Percentiles rank a stretch among this genome's conserved stretches.
These are phyloP conservation scores for Plicaturopsis crispa DNA, from an alignment of 768 basidiomycete genomes.

Conservation along the genomic window DNA sequence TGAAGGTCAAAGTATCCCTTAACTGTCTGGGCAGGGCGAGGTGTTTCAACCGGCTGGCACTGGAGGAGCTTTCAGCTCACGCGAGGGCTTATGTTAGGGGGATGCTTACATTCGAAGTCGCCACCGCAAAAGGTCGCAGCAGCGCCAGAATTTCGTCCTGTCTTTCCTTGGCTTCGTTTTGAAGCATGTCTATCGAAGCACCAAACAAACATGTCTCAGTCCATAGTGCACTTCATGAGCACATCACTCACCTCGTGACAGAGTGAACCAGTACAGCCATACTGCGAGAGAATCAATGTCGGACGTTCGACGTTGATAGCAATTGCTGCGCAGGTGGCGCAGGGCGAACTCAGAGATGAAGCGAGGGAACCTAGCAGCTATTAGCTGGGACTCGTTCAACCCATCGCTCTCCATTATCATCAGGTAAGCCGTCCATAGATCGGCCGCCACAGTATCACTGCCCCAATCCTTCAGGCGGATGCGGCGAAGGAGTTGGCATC, in stretches of 20 bases:
- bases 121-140: conserved; percentile 32
- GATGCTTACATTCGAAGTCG: conserved; percentile 19
- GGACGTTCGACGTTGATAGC: not conserved
- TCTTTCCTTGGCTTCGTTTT: conserved; percentile 25
- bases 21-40: conserved; percentile 12
- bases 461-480: conserved; percentile 22
- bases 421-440: conserved; percentile 50
- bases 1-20: conserved; percentile 2
- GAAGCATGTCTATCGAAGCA: conserved; percentile 27
- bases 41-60: no score
- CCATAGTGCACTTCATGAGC: not conserved
- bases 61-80: no score
- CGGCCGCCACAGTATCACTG: conserved; percentile 24
- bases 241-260: conserved; percentile 23
- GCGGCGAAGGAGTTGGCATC: conserved; percentile 42
- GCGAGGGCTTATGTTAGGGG: no score
- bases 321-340: conserved; percentile 21
- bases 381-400: conserved; percentile 39
- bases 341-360: conserved; percentile 33
- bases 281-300: conserved; percentile 9
- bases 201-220: conserved; percentile 17
- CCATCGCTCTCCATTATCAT: conserved; percentile 55
- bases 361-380: conserved; percentile 30
- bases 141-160: conserved; percentile 33
- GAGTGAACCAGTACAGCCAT: conserved; percentile 25